phyloP scores from a whole-genome alignment of 495 filamentous ascomycete genomes.

The Tuber indicum region DNA sequence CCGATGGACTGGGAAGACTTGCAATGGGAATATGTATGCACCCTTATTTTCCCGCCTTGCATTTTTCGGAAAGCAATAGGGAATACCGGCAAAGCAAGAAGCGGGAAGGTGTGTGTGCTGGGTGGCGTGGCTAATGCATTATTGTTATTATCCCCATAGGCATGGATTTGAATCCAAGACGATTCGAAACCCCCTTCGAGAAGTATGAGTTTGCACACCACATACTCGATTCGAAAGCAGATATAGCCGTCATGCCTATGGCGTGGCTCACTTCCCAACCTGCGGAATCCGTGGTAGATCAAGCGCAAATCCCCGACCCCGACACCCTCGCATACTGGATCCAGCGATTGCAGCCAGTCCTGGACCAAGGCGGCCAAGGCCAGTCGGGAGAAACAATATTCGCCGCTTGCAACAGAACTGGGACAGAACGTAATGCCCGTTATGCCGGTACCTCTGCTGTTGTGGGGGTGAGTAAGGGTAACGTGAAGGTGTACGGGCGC shows the following conservation, averaged over 20 bases:
- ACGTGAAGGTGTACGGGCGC: conserved; percentile 61
- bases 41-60: conserved; percentile 5
- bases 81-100: conserved; percentile 18
- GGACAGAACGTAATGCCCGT: conserved; percentile 57
- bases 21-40: conserved; percentile 83
- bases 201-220: conserved; percentile 82
- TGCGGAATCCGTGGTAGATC: conserved; percentile 44
- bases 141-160: conserved; percentile 42
- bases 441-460: conserved; percentile 88
- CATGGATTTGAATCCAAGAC: conserved; percentile 59
- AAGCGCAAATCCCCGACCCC: conserved; percentile 55
- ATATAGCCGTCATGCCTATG: conserved; percentile 76
- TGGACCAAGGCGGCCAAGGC: conserved; percentile 48
- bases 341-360: conserved; percentile 68
- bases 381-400: conserved; percentile 57
- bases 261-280: conserved; percentile 69
- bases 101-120: background rate
- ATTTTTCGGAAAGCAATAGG: conserved; percentile 8
- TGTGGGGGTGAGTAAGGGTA: conserved; percentile 62
- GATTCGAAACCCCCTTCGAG: conserved; percentile 53
- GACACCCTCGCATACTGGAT: conserved; percentile 87
- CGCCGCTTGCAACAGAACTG: conserved; percentile 76
- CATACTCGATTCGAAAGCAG: conserved; percentile 57
- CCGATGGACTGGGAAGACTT: conserved; percentile 52
- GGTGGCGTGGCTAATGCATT: conserved; percentile 9